Percentiles rank a stretch among this genome's conserved stretches.
These are phyloP conservation scores for Xylariomycetidae sp. DNA, from an alignment of 2,329 filamentous ascomycete genomes.

Conservation along the genomic window DNA sequence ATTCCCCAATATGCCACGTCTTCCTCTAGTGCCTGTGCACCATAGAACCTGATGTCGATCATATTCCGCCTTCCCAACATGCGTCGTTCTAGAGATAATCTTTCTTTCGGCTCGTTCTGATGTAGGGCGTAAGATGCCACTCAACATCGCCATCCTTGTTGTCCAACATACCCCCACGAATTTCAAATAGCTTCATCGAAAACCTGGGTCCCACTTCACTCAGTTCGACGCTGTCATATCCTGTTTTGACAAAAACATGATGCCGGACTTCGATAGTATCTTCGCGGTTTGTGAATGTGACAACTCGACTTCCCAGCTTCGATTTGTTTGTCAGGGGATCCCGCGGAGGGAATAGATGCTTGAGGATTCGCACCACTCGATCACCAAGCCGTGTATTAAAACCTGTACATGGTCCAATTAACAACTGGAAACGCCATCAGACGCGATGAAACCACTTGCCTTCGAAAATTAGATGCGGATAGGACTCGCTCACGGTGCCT, in stretches of 20 bases:
- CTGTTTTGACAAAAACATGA: constrained; percentile 90
- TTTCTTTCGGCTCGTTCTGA: constrained; percentile 89
- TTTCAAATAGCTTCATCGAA: constrained; percentile 96
- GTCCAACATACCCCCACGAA: constrained; percentile 83
- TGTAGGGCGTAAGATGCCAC: constrained; percentile 96
- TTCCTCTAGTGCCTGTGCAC: constrained; percentile 14
- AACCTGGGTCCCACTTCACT: constrained; percentile 89
- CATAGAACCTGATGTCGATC: too few relatives aligned
- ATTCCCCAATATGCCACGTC: constrained; percentile 15
- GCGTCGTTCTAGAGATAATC: constrained; percentile 80
- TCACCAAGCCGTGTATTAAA: constrained; percentile 78
- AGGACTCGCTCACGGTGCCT: constrained; percentile 86
- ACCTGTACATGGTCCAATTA: constrained; percentile 28
- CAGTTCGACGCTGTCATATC: constrained; percentile 82
- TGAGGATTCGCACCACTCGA: constrained; percentile 82
- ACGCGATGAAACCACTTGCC: constrained; percentile 29
- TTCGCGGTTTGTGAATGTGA: constrained; percentile 92
- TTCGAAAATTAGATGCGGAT: constrained; percentile 94
- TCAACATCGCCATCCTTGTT: constrained; percentile 94
- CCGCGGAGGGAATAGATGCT: constrained; percentile 89
- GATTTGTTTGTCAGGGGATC: constrained; percentile 66
- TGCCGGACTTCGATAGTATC: constrained; percentile 91
- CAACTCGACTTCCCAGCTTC: constrained; percentile 81
- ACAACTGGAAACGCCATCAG: constrained; percentile 2
- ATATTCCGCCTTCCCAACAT: too few relatives aligned